Base-by-base conservation (phyloP, 495 filamentous ascomycete genomes). In the Xanthoparmelia taractica region DNA sequence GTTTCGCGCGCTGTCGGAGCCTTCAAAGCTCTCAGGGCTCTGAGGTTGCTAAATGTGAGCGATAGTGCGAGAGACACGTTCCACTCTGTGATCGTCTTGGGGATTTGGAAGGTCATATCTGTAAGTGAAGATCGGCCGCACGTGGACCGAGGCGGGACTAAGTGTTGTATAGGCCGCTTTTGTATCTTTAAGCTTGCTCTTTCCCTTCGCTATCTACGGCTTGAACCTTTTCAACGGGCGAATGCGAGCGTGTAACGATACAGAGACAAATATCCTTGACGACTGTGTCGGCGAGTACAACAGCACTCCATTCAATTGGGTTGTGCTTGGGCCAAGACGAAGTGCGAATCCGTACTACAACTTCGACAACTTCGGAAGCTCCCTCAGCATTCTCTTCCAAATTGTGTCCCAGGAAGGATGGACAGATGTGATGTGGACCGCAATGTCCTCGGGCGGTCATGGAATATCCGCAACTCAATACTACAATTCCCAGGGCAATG, bases 391-490 rank as follows among this genome's bases (percentile, higher is more conserved):
- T 61, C 87, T 99, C 58, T 99, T 99, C 78, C 92, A 97, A 72
- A 96, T 99, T 75, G 95, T 99, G 20, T 97, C 93, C 33, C 92
- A 97, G 69, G 94, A 99, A 81, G 94, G 94, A 11, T 99, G 94
- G 94, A 85, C 85, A 13, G 90, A 93, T 72, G 94, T 96, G 0
- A 92, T 94, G 76, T 89, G 87, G 73, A 82, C 81, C 37, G 90
- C 86, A 4, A 86, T 95, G 79, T 84, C 81, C 41, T 95, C 97
- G 61, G 90, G 84, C n/a, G 91, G 89, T 27, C 76, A 78, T 57
- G 90, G 80, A 29, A 72, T 77, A 37, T 54, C 50, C 29, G 92
- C 97, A 71, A 92, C 90, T 0, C 71, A 84, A 52, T 69, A 77
- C 23, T 86, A 83, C 65, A 78, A 82, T 7, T 82, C 86, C 5